Conservation (phyloP, 345 rosid species). For the Physaria fendleri region DNA sequence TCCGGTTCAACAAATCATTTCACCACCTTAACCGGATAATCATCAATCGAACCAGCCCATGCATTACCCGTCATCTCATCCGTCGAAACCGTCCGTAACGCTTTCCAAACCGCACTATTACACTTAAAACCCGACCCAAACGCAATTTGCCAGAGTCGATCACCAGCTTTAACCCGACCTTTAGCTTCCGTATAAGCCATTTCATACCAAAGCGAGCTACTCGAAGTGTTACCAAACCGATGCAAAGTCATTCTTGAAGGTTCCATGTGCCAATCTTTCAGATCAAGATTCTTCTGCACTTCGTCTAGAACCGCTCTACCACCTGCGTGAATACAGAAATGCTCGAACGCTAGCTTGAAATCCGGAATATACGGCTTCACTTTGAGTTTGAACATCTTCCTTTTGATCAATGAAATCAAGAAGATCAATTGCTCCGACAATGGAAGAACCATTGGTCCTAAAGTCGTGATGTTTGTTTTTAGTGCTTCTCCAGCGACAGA, state of each 20-base stretch:
- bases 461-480: constrained; percentile 78
- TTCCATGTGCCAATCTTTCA: constrained; percentile 85
- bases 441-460: constrained; percentile 82
- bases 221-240: constrained; percentile 86
- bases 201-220: constrained; percentile 93
- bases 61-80: constrained; percentile 49
- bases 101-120: constrained; percentile 91
- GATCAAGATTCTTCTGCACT: constrained; percentile 63
- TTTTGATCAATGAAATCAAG: constrained; percentile 46
- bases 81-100: constrained; percentile 40
- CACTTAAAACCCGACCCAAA: constrained; percentile 97
- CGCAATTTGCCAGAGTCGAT: constrained; percentile 93
- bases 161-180: constrained; percentile 62
- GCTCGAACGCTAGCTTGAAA: constrained; percentile 87
- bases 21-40: constrained; percentile 54
- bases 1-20: constrained; percentile 16
- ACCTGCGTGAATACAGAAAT: constrained; percentile 83
- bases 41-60: constrained; percentile 56
- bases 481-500: constrained; percentile 87
- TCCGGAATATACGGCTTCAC: constrained; percentile 76
- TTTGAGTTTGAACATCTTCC: constrained; percentile 48
- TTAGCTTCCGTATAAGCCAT: constrained; percentile 85
- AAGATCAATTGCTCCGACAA: constrained; percentile 61
- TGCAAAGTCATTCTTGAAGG: constrained; percentile 90
- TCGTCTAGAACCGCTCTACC: constrained; percentile 85